phyloP scores from a whole-genome alignment of 2,329 filamentous ascomycete genomes.

The Juglanconis sp. region DNA sequence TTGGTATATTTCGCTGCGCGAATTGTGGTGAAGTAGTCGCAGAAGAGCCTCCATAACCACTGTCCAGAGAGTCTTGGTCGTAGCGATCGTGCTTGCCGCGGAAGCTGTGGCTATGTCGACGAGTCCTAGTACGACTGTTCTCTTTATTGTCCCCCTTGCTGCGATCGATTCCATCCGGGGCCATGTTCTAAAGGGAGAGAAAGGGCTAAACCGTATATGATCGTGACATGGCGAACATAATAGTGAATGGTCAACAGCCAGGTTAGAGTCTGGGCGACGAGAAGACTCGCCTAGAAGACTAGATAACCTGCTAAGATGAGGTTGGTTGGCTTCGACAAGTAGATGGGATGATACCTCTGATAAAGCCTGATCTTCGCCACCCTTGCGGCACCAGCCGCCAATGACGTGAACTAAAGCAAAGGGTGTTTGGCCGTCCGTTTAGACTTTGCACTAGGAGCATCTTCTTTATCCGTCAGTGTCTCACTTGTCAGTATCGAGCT shows the following conservation, averaged over 20 bases:
- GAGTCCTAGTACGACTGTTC: background rate
- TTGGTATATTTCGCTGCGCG: background rate
- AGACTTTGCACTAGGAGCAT: background rate
- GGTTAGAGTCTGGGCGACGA: background rate
- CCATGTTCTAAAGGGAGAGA: background rate
- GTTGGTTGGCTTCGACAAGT: background rate
- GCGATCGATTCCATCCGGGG: background rate
- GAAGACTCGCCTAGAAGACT: no score
- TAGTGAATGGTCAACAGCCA: background rate
- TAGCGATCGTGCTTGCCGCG: background rate
- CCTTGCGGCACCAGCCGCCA: background rate
- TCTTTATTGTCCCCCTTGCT: background rate
- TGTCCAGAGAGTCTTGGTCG: slow-evolving; percentile 10
- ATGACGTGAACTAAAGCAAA: background rate
- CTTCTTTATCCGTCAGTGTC: background rate
- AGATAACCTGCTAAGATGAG: background rate
- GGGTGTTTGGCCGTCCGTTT: background rate
- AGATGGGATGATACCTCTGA: no score
- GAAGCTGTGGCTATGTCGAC: background rate
- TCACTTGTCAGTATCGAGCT: background rate
- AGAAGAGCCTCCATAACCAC: slow-evolving; percentile 15
- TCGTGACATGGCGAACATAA: background rate
- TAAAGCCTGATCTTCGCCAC: background rate
- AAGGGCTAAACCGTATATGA: background rate
- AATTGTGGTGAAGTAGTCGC: slow-evolving; percentile 6